Evolutionary conservation across 352 stramenopile species (phyloP).

Genomic region (Phytopythium cucurbitacearum): DNA sequence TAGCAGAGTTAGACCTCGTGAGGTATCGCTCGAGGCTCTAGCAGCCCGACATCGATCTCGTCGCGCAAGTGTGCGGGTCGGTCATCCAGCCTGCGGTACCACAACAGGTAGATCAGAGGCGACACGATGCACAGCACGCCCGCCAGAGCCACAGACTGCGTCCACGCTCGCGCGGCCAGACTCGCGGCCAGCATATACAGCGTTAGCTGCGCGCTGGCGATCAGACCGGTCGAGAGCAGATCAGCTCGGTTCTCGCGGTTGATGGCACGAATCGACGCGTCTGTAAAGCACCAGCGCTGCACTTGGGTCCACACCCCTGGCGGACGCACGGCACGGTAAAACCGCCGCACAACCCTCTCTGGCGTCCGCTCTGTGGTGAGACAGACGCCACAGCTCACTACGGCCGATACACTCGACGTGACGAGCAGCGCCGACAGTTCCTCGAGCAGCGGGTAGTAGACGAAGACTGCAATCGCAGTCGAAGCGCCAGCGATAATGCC

Average conservation of each 20-base stretch:
- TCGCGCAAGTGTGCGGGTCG: too few species aligned
- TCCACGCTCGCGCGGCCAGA: slow-evolving; percentile 39
- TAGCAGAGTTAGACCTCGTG: too few species aligned
- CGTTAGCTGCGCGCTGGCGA: slow-evolving; percentile 31
- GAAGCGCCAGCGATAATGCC: slow-evolving; percentile 39
- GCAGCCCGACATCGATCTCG: too few species aligned
- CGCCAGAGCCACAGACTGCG: slow-evolving; percentile 23
- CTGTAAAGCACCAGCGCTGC: slow-evolving; percentile 35
- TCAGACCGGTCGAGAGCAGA: slow-evolving; percentile 34
- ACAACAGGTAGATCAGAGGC: slow-evolving; percentile 32
- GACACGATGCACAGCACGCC: slow-evolving; percentile 18
- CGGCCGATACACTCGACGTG: slow-evolving; percentile 32
- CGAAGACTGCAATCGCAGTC: slow-evolving; percentile 32
- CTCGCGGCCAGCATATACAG: slow-evolving; percentile 46
- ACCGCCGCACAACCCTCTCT: slow-evolving; percentile 48
- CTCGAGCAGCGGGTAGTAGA: slow-evolving; percentile 27
- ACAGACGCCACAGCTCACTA: slow-evolving; percentile 23
- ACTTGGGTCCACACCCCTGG: slow-evolving; percentile 40
- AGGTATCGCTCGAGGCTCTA: too few species aligned
- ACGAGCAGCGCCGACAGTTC: slow-evolving; percentile 35
- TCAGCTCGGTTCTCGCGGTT: slow-evolving; percentile 34
- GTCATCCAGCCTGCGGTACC: background rate
- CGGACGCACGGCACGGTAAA: slow-evolving; percentile 62
- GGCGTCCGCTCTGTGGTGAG: slow-evolving; percentile 37
- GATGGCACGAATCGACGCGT: slow-evolving; percentile 20